phyloP scores from a whole-genome alignment of 2,329 filamentous ascomycete genomes.

The Ceratocystis variospora region DNA sequence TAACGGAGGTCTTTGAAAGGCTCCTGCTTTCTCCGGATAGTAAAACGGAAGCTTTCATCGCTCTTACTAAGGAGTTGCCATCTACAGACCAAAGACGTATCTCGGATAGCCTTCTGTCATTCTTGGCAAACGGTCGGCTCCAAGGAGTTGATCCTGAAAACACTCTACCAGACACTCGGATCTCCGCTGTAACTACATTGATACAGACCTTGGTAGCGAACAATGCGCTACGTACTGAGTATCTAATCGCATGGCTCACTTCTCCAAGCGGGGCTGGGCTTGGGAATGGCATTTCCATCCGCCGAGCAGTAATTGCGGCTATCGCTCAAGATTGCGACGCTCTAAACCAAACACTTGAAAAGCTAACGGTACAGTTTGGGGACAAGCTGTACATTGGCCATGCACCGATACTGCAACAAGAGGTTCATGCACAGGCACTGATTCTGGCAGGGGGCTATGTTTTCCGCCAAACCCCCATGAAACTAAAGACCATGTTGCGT shows the following conservation, averaged over 20 bases:
- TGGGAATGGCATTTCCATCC: slow-evolving; percentile 49
- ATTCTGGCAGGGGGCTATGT: slow-evolving; percentile 67
- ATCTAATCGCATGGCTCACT: slow-evolving; percentile 52
- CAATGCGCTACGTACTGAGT: slow-evolving; percentile 36
- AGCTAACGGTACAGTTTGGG: slow-evolving; percentile 59
- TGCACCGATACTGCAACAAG: slow-evolving; percentile 71
- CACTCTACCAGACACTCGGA: slow-evolving; percentile 20
- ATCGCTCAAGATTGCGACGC: slow-evolving; percentile 39
- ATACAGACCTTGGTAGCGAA: slow-evolving; percentile 37
- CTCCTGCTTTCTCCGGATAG: slow-evolving; percentile 27
- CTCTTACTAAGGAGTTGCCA: slow-evolving; percentile 19
- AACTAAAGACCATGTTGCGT: slow-evolving; percentile 54
- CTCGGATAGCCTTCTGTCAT: slow-evolving; percentile 25
- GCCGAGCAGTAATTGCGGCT: slow-evolving; percentile 50
- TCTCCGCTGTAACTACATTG: slow-evolving; percentile 47
- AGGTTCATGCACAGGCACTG: slow-evolving; percentile 69
- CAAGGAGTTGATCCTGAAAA: slow-evolving; percentile 25
- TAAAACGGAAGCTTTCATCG: slow-evolving; percentile 23
- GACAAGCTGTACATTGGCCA: slow-evolving; percentile 81
- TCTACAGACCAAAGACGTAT: slow-evolving; percentile 22
- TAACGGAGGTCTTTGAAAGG: slow-evolving; percentile 25
- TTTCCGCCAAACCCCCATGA: slow-evolving; percentile 49
- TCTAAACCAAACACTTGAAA: slow-evolving; percentile 49
- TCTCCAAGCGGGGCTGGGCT: slow-evolving; percentile 50
- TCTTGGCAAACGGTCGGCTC: slow-evolving; percentile 35